Evolutionary conservation across 2,329 filamentous ascomycete species (phyloP).

Genomic region (Calonectria pseudoreteaudii): DNA sequence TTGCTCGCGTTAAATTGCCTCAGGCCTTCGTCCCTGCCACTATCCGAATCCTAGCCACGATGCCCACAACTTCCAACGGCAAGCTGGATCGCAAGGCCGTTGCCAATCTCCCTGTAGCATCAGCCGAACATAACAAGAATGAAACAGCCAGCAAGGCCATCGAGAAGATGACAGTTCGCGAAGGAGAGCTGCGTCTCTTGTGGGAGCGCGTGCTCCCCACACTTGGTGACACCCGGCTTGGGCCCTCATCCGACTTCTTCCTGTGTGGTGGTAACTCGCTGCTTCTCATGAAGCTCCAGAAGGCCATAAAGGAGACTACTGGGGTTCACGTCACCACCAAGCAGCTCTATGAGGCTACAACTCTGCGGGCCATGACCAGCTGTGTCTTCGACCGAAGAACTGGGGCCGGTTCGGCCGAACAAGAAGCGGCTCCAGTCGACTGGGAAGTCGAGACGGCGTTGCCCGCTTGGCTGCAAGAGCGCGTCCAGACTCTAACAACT

Average conservation of each 20-base stretch:
- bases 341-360: not conserved
- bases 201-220: not conserved
- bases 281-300: not conserved
- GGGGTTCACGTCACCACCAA: not conserved
- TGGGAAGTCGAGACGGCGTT: not conserved
- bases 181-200: not conserved
- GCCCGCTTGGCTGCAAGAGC: not conserved
- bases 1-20: not conserved
- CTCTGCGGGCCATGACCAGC: not conserved
- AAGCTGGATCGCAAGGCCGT: not conserved
- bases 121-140: not conserved
- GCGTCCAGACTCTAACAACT: not conserved
- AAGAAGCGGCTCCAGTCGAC: not conserved
- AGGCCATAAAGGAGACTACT: not conserved
- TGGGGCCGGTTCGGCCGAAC: not conserved
- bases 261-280: not conserved
- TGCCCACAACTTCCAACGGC: not conserved
- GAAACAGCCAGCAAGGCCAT: not conserved
- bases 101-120: not conserved
- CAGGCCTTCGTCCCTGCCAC: not conserved
- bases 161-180: not conserved
- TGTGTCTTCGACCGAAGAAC: not conserved
- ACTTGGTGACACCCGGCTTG: not conserved
- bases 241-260: not conserved
- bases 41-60: not conserved